Base-by-base conservation (phyloP, 768 basidiomycete genomes). In the Serendipita indica region DNA sequence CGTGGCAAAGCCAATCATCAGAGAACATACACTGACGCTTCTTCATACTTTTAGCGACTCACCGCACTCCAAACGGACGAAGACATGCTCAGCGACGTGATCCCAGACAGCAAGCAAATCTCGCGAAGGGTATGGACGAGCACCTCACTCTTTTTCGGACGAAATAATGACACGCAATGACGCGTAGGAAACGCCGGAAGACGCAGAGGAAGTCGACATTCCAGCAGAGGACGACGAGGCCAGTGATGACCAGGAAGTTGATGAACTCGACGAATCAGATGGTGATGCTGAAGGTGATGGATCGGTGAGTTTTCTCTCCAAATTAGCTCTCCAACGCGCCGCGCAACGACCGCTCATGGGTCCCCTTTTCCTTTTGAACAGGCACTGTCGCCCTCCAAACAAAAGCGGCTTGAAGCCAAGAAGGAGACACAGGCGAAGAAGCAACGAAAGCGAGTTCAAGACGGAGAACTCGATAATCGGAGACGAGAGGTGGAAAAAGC, bases 1-100 rank as follows among this genome's bases (percentile, higher is more conserved):
- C 41, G 41, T 43, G 18, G 41, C 41, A 43, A 43, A 7, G 7
- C 5, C 27, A 18, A 18, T 43, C 5, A n/a, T n/a, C n/a, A n/a
- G n/a, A n/a, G n/a, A n/a, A n/a, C n/a, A n/a, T n/a, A n/a, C n/a
- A n/a, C n/a, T n/a, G n/a, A n/a, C n/a, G n/a, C n/a, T n/a, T n/a
- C n/a, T 27, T 3, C 20, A 7, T 16, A 18, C 30, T 5, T 54
- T 4, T 35, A 60, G 59, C 33, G 33, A 13, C 33, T 56, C 7
- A 54, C 52, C 14, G 54, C 30, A 22, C 54, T 33, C 4, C 52
- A 57, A 6, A 73, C 72, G 65, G 80, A 81, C 12, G 90, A 91
- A 57, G 91, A 93, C 69, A 83, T 89, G 54, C 77, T 96, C 61
- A 89, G 86, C 65, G 91, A 94, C 69, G 80, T 93, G 60, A 83